Conservation (phyloP, 164 flowering plant genomes). For the Piper longum region DNA sequence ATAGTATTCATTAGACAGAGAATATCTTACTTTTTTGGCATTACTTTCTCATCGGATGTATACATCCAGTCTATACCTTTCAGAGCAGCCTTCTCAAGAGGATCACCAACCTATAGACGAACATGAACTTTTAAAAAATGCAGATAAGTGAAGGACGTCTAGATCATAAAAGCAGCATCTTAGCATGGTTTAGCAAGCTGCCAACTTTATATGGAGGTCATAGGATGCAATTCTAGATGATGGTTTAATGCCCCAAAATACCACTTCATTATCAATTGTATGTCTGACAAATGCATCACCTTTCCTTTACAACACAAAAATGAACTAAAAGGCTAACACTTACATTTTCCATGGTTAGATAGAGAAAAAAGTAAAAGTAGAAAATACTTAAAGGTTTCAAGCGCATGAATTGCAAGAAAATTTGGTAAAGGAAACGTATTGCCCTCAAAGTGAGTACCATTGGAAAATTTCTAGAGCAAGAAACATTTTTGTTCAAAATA, state of each 20-base stretch:
- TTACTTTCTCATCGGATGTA: slow-evolving; percentile 93
- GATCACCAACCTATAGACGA: slow-evolving; percentile 85
- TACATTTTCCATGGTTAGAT: no score
- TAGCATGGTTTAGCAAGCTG: not conserved
- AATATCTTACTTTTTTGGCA: slow-evolving; percentile 69
- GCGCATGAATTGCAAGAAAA: no score
- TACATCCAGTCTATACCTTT: slow-evolving; percentile 95
- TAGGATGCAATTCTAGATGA: not conserved
- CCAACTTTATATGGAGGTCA: not conserved
- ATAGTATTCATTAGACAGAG: not conserved
- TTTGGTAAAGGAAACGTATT: no score
- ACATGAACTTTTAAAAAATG: not conserved
- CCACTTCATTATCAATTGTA: not conserved
- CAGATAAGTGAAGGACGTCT: not conserved
- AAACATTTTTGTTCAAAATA: no score
- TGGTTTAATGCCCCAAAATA: no score
- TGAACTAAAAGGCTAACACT: no score
- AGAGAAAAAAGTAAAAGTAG: no score
- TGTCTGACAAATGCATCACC: not conserved
- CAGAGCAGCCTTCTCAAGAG: slow-evolving; percentile 98
- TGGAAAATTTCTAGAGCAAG: no score
- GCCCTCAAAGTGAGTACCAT: no score
- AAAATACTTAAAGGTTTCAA: no score
- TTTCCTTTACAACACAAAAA: no score
- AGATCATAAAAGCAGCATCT: not conserved